Conservation (phyloP, 352 stramenopile genomes). For the Globisporangium uncinulatum region DNA sequence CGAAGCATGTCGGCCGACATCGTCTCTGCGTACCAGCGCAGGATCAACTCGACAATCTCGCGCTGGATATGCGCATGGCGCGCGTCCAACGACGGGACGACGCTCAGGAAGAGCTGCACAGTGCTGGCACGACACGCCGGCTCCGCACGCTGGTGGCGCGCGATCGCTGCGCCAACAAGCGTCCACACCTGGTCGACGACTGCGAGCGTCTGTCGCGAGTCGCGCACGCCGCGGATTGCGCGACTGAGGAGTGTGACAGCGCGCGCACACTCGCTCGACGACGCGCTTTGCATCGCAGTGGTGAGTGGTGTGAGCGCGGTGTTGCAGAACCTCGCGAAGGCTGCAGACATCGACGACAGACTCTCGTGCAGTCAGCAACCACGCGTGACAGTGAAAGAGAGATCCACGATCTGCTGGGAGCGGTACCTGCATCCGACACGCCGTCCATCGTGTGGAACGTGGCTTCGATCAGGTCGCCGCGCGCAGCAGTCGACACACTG, state of each 20-base stretch:
- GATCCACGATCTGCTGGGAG: background rate
- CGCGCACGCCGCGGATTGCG: slow-evolving; percentile 43
- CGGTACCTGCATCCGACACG: slow-evolving; percentile 40
- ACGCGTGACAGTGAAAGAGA: slow-evolving; percentile 1
- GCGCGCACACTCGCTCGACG: slow-evolving; percentile 18
- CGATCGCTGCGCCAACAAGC: slow-evolving; percentile 29
- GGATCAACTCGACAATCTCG: slow-evolving; percentile 32
- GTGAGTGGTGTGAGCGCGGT: slow-evolving; percentile 31
- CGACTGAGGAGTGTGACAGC: slow-evolving; percentile 45
- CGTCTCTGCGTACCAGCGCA: slow-evolving; percentile 40
- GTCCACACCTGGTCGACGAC: slow-evolving; percentile 50
- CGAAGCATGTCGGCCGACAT: slow-evolving; percentile 36
- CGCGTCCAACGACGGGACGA: slow-evolving; percentile 22
- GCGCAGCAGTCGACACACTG: slow-evolving; percentile 11
- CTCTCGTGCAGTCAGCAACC: background rate
- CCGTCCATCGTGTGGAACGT: slow-evolving; percentile 47
- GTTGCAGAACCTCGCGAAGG: slow-evolving; percentile 50
- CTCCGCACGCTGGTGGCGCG: slow-evolving; percentile 25
- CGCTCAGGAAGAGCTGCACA: slow-evolving; percentile 49
- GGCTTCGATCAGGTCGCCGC: slow-evolving; percentile 40
- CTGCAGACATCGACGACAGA: slow-evolving; percentile 17
- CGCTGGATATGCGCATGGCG: slow-evolving; percentile 20
- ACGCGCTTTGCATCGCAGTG: slow-evolving; percentile 23
- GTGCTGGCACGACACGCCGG: slow-evolving; percentile 24
- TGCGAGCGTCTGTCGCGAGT: slow-evolving; percentile 17